Percentiles rank a stretch among this genome's conserved stretches.
phyloP scores from a whole-genome alignment of 805 yeast species.

The Candida endomychidarum region DNA sequence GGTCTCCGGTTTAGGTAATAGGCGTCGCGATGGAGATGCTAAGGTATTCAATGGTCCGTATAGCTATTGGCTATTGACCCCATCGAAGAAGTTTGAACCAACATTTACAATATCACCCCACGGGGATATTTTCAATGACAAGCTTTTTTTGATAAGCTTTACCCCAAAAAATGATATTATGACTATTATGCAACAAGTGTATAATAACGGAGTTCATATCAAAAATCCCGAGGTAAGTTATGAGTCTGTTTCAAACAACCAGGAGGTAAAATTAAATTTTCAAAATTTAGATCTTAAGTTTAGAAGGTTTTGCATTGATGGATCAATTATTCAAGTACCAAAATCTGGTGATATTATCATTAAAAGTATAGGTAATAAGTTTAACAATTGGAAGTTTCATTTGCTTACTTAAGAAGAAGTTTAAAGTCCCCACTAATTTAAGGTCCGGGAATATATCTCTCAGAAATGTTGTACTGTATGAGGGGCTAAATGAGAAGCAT shows the following conservation, averaged over 20 bases:
- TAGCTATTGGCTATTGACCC: constrained; percentile 60
- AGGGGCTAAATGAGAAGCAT: no score
- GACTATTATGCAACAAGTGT: constrained; percentile 58
- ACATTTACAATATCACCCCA: constrained; percentile 63
- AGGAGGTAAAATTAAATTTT: constrained; percentile 21
- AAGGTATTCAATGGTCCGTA: constrained; percentile 36
- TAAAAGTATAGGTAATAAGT: constrained; percentile 2
- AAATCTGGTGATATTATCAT: constrained; percentile 15
- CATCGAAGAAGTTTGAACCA: constrained; percentile 57
- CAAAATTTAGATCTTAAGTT: background rate
- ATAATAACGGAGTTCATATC: constrained; percentile 56
- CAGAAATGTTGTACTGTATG: no score
- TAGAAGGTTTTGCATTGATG: constrained; percentile 67
- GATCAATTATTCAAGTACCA: constrained; percentile 45
- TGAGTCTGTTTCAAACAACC: constrained; percentile 26
- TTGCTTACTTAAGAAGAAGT: constrained; percentile 1
- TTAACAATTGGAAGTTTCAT: constrained; percentile 7
- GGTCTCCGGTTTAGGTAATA: no score
- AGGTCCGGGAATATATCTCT: background rate
- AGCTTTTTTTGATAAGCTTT: constrained; percentile 49
- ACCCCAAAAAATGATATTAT: constrained; percentile 40
- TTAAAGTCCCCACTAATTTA: no score
- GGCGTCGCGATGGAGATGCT: no score
- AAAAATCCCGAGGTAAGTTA: constrained; percentile 50
- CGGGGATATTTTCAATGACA: constrained; percentile 44